Base-by-base conservation (phyloP, 352 stramenopile genomes). In the Pythium utonaiense region DNA sequence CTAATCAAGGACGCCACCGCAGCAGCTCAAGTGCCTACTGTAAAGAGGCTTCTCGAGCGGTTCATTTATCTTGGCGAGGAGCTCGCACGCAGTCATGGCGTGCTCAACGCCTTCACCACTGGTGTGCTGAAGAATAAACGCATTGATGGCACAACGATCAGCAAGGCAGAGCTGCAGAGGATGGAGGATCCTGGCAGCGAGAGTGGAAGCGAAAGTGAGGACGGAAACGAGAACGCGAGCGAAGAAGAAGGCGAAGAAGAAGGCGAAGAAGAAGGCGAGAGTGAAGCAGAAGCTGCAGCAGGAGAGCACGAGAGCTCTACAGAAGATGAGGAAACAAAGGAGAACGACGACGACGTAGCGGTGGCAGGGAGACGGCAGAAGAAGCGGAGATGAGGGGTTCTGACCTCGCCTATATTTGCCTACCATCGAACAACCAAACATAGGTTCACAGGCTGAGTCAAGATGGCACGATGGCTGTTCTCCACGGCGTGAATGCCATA, bases 61-160 rank as follows among this genome's bases (percentile, higher is more conserved):
- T 62, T 89, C 41, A 86, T 89, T 22, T 86, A 86, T 53, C 66
- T 66, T 41, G 71, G 69, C 6, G 74, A 87, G 62, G 75, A 83
- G 45, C 57, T 89, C 9, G 79, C 79, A 6, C 69, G 63, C 3
- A 70, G 77, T 10, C 83, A 89, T 25, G 78, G 78, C 1, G 57
- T 89, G 6, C 56, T 88, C 3, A 71, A 83, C 10, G 78, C 77
- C 6, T 86, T 83, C 49, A 80, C 74, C 6, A 88, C 76, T 12
- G 79, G 79, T 14, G 72, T 88, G 28, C 55, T 89, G 24, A 89
- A 88, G 60, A 84, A 87, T 45, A 64, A 74, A 24, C 74, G 80
- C 19, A 83, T 89, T n/a, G 79, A 89, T 58, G 79, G 79, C 12
- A 83, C 77, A 8, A 77, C 77, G 10, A 87, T 87, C 27, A 63